These are phyloP conservation scores for Tulasnella sp. DNA, from an alignment of 768 basidiomycete genomes.

Conservation along the genomic window DNA sequence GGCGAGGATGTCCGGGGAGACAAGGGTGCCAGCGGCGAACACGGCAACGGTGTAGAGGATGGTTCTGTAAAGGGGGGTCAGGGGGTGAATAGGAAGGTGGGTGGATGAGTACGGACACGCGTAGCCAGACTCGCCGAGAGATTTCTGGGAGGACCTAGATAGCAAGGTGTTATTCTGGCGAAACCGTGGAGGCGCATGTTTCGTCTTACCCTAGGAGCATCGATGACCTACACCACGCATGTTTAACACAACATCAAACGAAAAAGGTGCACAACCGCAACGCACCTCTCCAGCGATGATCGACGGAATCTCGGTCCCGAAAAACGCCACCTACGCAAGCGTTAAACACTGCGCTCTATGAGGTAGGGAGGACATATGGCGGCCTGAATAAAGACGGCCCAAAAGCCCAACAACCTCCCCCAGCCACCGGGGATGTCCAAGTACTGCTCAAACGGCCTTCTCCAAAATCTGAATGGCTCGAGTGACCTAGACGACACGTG, in stretches of 20 bases:
- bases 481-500: not conserved
- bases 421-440: slow-evolving; percentile 37
- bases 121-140: slow-evolving; percentile 1
- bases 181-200: not conserved
- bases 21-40: not conserved
- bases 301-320: slow-evolving; percentile 5
- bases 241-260: not conserved
- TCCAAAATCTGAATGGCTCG: not conserved
- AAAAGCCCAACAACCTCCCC: slow-evolving; percentile 51
- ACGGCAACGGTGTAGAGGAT: not conserved
- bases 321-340: not conserved
- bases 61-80: not conserved
- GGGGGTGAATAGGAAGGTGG: not conserved
- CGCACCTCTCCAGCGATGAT: slow-evolving; percentile 9
- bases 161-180: not conserved
- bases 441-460: slow-evolving; percentile 47
- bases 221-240: not conserved
- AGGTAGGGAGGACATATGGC: slow-evolving; percentile 22
- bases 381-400: slow-evolving; percentile 46
- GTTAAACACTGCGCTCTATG: slow-evolving; percentile 21
- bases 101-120: not conserved
- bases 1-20: not conserved
- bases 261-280: not conserved
- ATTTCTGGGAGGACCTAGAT: not conserved
- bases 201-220: slow-evolving; percentile 3